These are phyloP conservation scores for Tolypocladium album DNA, from an alignment of 2,329 filamentous ascomycete species.

Conservation along the genomic window DNA sequence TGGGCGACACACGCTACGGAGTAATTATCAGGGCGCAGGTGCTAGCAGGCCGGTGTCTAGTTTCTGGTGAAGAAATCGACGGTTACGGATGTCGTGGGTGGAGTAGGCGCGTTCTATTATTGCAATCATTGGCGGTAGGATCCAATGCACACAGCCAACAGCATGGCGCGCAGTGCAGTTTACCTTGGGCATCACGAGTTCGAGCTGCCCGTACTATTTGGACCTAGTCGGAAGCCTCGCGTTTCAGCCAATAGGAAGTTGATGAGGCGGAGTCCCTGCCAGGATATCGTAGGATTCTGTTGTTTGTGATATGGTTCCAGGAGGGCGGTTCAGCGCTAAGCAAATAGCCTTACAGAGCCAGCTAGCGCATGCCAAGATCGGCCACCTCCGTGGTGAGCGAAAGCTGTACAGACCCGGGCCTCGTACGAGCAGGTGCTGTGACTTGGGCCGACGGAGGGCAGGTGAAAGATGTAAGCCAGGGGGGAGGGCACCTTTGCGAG, in stretches of 20 bases:
- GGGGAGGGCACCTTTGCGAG: background rate
- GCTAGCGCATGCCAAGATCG: background rate
- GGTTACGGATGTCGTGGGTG: background rate
- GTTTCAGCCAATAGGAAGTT: background rate
- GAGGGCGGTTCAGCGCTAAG: slow-evolving; percentile 3
- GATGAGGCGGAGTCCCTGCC: background rate
- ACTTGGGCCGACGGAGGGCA: background rate
- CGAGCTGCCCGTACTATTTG: no score
- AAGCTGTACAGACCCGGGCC: background rate
- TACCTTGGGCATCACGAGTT: background rate
- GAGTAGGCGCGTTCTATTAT: background rate
- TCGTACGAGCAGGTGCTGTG: background rate
- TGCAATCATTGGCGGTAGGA: background rate
- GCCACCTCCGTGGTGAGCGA: background rate
- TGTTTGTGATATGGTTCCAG: slow-evolving; percentile 1
- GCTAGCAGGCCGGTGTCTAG: background rate
- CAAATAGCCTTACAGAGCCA: background rate
- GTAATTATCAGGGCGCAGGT: background rate
- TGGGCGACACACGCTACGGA: background rate
- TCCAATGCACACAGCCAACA: background rate
- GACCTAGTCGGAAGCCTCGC: background rate
- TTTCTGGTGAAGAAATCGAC: background rate
- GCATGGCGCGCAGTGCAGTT: background rate
- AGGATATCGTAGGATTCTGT: background rate
- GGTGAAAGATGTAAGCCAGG: background rate